Evolutionary conservation across 345 rosid genomes (phyloP), one percentile per base, ranked within the genome.

Genomic region (Brassica cretica): DNA sequence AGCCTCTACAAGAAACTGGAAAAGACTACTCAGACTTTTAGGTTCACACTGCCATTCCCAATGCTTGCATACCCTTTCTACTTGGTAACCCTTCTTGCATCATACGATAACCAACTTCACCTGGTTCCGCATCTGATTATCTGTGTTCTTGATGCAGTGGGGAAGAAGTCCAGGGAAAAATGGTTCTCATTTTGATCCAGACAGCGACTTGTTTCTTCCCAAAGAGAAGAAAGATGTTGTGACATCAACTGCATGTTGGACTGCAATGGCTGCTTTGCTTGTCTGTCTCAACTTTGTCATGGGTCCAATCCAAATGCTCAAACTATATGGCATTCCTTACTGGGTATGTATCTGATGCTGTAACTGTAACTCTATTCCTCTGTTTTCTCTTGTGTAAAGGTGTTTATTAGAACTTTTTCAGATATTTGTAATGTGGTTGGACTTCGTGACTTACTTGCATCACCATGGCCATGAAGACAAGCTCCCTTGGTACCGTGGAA

Each of bases 401-500:
- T 74, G 12, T 15, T 75, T 6, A 66, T 3, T 66, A 19, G 55
- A 6, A n/a, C 18, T 0, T 65, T 65, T n/a, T 66, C 82, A 94
- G 98, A 73, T 86, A 4, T 90, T 89, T 56, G 90, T 92, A 6
- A 78, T 85, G 80, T 92, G 98, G 98, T 81, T 94, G 84, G 98
- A 94, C 75, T 67, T 87, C 2, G 97, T 94, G 7, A 94, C 97
- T n/a, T 94, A 90, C 82, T 64, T 94, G 73, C 97, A 94, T 70
- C 97, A 92, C 88, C 98, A 94, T 30, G 98, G 97, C 49, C 89
- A 90, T 27, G 92, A 88, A 14, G 87, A 82, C 66, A 94, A 89
- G 75, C 91, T 94, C 67, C 98, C 97, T 14, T 94, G 97, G 98
- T 92, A 94, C 83, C 94, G 98, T 1, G 92, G 94, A 16, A 70